Percentiles rank a stretch among this genome's conserved stretches.
phyloP scores from a whole-genome alignment of 1,284 basidiomycete species.

The Marasmius sp. region DNA sequence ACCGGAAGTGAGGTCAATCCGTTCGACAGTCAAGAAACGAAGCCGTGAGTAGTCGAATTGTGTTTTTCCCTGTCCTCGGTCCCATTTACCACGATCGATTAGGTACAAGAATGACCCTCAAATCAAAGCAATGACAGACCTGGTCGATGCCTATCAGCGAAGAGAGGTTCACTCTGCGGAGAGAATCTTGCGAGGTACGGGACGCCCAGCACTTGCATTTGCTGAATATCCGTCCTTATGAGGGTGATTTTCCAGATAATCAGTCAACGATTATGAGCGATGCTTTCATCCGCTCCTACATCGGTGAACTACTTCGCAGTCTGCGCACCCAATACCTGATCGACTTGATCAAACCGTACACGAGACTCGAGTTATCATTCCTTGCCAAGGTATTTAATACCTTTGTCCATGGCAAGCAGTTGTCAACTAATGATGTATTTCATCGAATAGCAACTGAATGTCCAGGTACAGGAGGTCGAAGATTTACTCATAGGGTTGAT shows the following conservation, averaged over 20 bases:
- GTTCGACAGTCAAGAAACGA: constrained; percentile 99
- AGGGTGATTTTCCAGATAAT: constrained; percentile 62
- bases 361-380: constrained; percentile 87
- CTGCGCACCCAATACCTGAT: constrained; percentile 95
- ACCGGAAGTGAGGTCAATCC: constrained; percentile 99
- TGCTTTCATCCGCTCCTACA: constrained; percentile 89
- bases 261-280: constrained; percentile 94
- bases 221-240: constrained; percentile 9
- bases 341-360: constrained; percentile 97
- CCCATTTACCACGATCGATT: constrained; percentile 4
- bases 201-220: constrained; percentile 12
- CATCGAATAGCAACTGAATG: constrained; percentile 80
- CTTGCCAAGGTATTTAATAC: constrained; percentile 70
- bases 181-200: constrained; percentile 82
- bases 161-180: constrained; percentile 96
- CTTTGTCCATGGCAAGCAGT: constrained; percentile 4
- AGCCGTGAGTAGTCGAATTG: constrained; percentile 63
- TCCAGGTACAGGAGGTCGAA: constrained; percentile 86
- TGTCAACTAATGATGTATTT: constrained; percentile 6
- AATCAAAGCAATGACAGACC: constrained; percentile 96
- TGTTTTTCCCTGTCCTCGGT: not conserved
- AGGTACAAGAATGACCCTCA: constrained; percentile 96
- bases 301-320: constrained; percentile 92
- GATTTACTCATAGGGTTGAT: constrained; percentile 93
- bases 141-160: constrained; percentile 95